These are phyloP conservation scores for Shiraia sp. DNA, from an alignment of 2,329 filamentous ascomycete species.

Conservation along the genomic window DNA sequence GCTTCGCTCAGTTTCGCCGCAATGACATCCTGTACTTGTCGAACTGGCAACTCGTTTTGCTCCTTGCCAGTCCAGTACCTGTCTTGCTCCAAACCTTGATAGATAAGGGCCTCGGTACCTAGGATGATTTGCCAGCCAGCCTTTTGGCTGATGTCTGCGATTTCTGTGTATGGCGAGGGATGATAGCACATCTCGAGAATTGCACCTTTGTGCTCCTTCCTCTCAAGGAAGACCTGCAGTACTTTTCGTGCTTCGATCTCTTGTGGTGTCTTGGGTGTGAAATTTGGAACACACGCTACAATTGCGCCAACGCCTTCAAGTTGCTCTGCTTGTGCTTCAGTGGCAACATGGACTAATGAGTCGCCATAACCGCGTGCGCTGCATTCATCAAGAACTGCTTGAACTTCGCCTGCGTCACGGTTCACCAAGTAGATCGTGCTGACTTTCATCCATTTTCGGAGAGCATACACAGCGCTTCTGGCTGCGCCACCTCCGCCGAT, in stretches of 20 bases:
- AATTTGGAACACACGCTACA: slow-evolving; percentile 76
- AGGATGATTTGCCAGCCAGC: slow-evolving; percentile 74
- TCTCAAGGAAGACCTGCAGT: slow-evolving; percentile 53
- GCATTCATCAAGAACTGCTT: slow-evolving; percentile 68
- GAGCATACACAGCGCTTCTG: slow-evolving; percentile 75
- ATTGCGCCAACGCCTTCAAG: slow-evolving; percentile 67
- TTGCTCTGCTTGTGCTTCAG: slow-evolving; percentile 61
- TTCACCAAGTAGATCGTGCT: slow-evolving; percentile 75
- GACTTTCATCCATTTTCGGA: slow-evolving; percentile 70
- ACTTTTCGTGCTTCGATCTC: slow-evolving; percentile 66
- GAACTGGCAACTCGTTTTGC: slow-evolving; percentile 62
- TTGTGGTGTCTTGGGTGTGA: slow-evolving; percentile 66
- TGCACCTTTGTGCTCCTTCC: slow-evolving; percentile 62
- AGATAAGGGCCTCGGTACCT: slow-evolving; percentile 77
- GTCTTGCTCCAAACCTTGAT: slow-evolving; percentile 72
- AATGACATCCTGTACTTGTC: slow-evolving; percentile 61
- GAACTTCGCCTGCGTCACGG: slow-evolving; percentile 69
- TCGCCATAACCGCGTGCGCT: slow-evolving; percentile 61
- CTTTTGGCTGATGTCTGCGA: slow-evolving; percentile 63
- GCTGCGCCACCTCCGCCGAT: slow-evolving; percentile 79
- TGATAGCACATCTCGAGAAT: slow-evolving; percentile 87
- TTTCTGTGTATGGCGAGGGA: slow-evolving; percentile 66
- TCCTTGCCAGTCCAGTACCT: slow-evolving; percentile 66
- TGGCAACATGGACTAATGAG: slow-evolving; percentile 64
- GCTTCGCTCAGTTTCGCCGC: slow-evolving; percentile 39